These are phyloP conservation scores for Ogataea ganodermae DNA, from an alignment of 805 yeast species.

Conservation along the genomic window DNA sequence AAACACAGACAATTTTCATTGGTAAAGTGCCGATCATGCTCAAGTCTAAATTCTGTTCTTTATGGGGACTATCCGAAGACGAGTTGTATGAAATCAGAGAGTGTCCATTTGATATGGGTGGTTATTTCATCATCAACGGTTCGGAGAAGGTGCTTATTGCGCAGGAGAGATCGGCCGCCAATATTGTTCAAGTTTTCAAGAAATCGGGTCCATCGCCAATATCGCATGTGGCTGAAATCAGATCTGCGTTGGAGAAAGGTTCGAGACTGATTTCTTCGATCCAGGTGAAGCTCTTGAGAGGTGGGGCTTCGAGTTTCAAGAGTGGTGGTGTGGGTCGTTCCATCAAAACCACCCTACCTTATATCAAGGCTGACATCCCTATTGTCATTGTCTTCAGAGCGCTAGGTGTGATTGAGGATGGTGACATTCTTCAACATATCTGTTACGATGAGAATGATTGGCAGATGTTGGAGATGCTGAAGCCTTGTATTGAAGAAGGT, in stretches of 20 bases:
- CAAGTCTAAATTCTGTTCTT: constrained; percentile 92
- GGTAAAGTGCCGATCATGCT: constrained; percentile 99
- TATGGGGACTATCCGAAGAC: constrained; percentile 85
- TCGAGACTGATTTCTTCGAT: constrained; percentile 90
- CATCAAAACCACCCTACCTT: constrained; percentile 93
- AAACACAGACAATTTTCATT: constrained; percentile 58
- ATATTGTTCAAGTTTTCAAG: constrained; percentile 96
- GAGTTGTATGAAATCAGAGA: constrained; percentile 95
- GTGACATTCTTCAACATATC: constrained; percentile 96
- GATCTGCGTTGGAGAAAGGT: constrained; percentile 97
- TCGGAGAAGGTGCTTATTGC: constrained; percentile 98
- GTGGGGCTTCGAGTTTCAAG: constrained; percentile 48
- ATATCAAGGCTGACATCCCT: constrained; percentile 95
- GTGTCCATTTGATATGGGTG: constrained; percentile 99
- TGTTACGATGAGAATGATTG: constrained; percentile 97
- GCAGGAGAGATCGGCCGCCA: constrained; percentile 98
- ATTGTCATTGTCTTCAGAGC: constrained; percentile 97
- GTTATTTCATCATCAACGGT: constrained; percentile 97
- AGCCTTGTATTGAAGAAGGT: constrained; percentile 99
- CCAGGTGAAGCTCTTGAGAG: constrained; percentile 78
- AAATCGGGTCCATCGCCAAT: constrained; percentile 97
- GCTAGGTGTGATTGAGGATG: constrained; percentile 97
- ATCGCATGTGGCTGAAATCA: constrained; percentile 92
- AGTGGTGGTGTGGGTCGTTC: constrained; percentile 70
- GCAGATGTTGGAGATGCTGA: constrained; percentile 99